Percentiles rank a stretch among this genome's conserved stretches.
Conservation (phyloP, 495 filamentous ascomycete species). For the Immersiella caudata region DNA sequence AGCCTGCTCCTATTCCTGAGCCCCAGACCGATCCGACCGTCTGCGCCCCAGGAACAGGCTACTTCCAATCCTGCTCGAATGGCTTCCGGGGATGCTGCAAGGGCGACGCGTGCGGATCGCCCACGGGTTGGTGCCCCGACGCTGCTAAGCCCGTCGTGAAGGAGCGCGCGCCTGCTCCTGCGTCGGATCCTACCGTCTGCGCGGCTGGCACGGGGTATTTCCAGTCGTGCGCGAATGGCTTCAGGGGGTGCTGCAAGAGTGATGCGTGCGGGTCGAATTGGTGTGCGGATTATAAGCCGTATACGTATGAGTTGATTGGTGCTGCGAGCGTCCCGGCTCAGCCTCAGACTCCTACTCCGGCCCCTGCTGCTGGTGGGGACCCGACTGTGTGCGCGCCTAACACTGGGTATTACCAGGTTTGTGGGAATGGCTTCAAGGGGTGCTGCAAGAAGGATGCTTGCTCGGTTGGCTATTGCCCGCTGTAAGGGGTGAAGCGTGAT, state of each 20-base stretch:
- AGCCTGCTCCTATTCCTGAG: too few relatives aligned
- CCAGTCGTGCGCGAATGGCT: slow-evolving; percentile 17
- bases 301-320: background rate
- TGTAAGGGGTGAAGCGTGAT: background rate
- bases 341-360: background rate
- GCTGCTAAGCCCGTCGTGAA: background rate
- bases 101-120: slow-evolving; percentile 5
- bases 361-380: background rate
- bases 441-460: slow-evolving; percentile 19
- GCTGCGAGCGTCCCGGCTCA: background rate
- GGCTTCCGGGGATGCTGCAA: slow-evolving; percentile 17
- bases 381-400: slow-evolving; percentile 3
- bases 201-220: slow-evolving; percentile 15
- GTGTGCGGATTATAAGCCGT: slow-evolving; percentile 15
- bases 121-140: slow-evolving; percentile 15
- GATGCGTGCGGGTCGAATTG: slow-evolving; percentile 13
- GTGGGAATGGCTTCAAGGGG: slow-evolving; percentile 11
- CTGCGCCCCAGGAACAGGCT: slow-evolving; percentile 16
- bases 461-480: background rate
- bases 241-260: slow-evolving; percentile 16
- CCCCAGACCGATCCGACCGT: slow-evolving; percentile 13
- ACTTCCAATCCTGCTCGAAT: slow-evolving; percentile 9
- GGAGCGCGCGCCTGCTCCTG: background rate
- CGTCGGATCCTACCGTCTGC: slow-evolving; percentile 15
- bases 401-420: slow-evolving; percentile 15